Conservation (phyloP, 495 filamentous ascomycete species). For the Hypoxylon crocopeplum region DNA sequence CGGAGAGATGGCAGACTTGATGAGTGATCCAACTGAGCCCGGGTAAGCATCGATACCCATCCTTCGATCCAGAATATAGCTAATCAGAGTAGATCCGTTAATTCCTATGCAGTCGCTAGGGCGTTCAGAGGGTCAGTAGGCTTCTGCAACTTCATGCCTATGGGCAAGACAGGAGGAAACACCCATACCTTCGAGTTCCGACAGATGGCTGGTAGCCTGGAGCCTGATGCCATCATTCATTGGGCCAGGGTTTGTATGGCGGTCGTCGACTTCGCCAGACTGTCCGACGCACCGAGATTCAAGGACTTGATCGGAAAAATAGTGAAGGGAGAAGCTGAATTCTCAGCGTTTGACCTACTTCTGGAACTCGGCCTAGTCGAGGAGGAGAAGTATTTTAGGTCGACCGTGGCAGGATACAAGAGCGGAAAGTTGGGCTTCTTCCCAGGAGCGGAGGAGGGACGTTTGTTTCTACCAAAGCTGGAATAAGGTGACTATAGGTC, state of each 20-base stretch:
- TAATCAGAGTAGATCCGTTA: neutral
- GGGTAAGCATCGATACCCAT: neutral
- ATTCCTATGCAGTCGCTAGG: neutral
- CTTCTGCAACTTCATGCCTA: conserved; percentile 23
- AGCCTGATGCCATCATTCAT: conserved; percentile 26
- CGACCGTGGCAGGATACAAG: neutral
- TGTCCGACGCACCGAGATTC: conserved; percentile 7
- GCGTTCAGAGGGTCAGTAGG: conserved; percentile 9
- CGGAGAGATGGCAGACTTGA: conserved; percentile 9
- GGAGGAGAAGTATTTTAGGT: conserved; percentile 16
- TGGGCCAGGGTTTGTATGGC: conserved; percentile 28
- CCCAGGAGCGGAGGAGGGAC: neutral
- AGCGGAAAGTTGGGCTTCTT: neutral
- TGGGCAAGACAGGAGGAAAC: conserved; percentile 18
- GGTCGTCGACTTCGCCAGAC: conserved; percentile 31
- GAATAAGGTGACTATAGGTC: neutral
- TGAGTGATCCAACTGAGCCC: neutral
- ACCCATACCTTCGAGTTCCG: conserved; percentile 38
- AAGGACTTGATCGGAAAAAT: conserved; percentile 1
- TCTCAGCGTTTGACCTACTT: conserved; percentile 18
- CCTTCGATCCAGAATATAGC: neutral
- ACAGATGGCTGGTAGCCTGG: conserved; percentile 34
- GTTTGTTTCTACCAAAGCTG: neutral
- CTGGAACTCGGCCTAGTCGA: neutral
- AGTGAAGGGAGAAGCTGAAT: neutral